Conservation (phyloP, 2,329 filamentous ascomycete genomes). For the Alternaria conjuncta region DNA sequence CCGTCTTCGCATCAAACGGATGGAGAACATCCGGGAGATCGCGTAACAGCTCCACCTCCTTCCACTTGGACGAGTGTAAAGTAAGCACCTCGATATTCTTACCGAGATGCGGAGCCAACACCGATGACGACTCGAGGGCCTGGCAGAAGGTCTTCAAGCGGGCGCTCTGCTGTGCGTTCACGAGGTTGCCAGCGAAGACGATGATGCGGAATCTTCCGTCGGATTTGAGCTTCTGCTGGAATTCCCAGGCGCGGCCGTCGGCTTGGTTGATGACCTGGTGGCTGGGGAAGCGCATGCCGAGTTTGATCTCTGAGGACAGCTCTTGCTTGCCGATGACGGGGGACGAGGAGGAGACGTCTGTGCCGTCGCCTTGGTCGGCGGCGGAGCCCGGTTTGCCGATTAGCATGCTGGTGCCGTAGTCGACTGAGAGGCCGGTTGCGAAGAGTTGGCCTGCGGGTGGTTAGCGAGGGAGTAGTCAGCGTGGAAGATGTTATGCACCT, state of each 20-base stretch:
- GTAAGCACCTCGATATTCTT: conserved; percentile 66
- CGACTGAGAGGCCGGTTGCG: conserved; percentile 62
- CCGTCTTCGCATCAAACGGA: conserved; percentile 49
- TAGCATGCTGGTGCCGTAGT: conserved; percentile 64
- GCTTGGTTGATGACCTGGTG: conserved; percentile 67
- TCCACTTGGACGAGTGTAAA: conserved; percentile 62
- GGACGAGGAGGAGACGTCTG: conserved; percentile 45
- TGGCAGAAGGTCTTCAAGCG: conserved; percentile 58
- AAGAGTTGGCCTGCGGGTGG: conserved; percentile 59
- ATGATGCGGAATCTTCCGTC: conserved; percentile 66
- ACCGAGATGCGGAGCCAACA: conserved; percentile 56
- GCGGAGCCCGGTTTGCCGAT: conserved; percentile 59
- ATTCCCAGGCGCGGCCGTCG: conserved; percentile 63
- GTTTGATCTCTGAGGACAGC: conserved; percentile 54
- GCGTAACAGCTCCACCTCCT: conserved; percentile 51
- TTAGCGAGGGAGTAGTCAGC: background rate
- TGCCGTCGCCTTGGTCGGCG: conserved; percentile 56
- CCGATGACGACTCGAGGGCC: conserved; percentile 46
- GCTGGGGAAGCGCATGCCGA: conserved; percentile 65
- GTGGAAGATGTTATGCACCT: background rate
- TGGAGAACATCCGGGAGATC: conserved; percentile 54
- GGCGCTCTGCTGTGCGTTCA: conserved; percentile 50
- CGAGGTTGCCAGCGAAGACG: conserved; percentile 68
- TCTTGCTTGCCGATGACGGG: conserved; percentile 46
- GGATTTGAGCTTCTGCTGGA: conserved; percentile 63